These are phyloP conservation scores for Fusarium austroafricanum DNA, from an alignment of 2,329 filamentous ascomycete genomes.

Conservation along the genomic window DNA sequence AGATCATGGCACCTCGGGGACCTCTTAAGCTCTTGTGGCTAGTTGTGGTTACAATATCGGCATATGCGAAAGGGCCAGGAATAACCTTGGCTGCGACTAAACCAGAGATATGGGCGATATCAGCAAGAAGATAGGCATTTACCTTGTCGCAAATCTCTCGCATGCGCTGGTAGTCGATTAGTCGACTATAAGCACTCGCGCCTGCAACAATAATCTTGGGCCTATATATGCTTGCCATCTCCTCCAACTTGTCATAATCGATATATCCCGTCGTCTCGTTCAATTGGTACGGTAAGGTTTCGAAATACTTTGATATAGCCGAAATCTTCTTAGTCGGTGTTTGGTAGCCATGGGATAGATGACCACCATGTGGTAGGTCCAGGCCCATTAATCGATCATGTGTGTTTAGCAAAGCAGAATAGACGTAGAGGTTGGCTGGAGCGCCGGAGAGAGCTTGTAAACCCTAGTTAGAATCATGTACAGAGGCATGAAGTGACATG, in stretches of 20 bases:
- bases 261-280: slow-evolving; percentile 92
- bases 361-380: slow-evolving; percentile 94
- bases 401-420: slow-evolving; percentile 90
- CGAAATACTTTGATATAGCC: slow-evolving; percentile 98
- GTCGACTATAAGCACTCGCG: slow-evolving; percentile 93
- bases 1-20: slow-evolving; percentile 96
- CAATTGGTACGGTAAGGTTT: slow-evolving; percentile 94
- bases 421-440: slow-evolving; percentile 87
- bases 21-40: slow-evolving; percentile 98
- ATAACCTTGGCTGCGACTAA: slow-evolving; percentile 92
- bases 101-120: slow-evolving; percentile 98
- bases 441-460: slow-evolving; percentile 78
- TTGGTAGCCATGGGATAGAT: slow-evolving; percentile 97
- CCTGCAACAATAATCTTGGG: slow-evolving; percentile 97
- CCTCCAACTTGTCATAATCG: slow-evolving; percentile 92
- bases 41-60: slow-evolving; percentile 96
- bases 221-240: slow-evolving; percentile 87
- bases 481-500: not conserved
- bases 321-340: slow-evolving; percentile 95
- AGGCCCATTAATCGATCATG: slow-evolving; percentile 98
- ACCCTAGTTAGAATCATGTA: slow-evolving; percentile 18
- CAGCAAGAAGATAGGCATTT: slow-evolving; percentile 90
- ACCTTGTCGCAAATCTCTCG: slow-evolving; percentile 90
- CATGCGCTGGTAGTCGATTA: slow-evolving; percentile 96
- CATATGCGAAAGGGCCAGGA: slow-evolving; percentile 87